Evolutionary conservation across 257 asterid species (phyloP), one percentile per base, ranked within the genome.

Genomic region (Scutellaria minor): DNA sequence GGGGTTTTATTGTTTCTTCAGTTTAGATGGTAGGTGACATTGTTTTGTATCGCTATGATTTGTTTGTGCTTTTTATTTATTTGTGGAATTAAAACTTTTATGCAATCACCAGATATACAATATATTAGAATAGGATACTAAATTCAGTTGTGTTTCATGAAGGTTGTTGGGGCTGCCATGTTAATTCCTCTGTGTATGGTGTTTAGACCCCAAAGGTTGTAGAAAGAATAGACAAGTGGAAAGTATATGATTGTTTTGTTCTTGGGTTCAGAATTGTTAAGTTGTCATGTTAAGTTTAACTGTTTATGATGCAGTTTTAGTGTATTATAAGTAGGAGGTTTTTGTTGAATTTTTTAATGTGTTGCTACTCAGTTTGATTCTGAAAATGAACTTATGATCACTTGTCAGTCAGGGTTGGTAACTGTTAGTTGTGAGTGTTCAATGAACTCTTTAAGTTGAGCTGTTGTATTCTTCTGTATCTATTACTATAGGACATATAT

Each of bases 11-110:
- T 12, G 48, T 62, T 52, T 39, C 66, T 72, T 55, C 72, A 51
- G 76, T 46, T 52, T 40, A 72, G 55, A 83, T 80, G 87, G 85
- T 80, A 78, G 41, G 83, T 51, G 11, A 22, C 8, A 10, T 70
- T 46, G 20, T 4, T 1, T 31, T 9, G 12, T 65, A 9, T 5
- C 68, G 67, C 18, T 15, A 69, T 51, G 46, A 20, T 78, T 72
- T 64, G 53, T 44, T 77, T 39, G 7, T 52, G 24, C 13, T 64
- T 5, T 51, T 55, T 64, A 27, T 13, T 42, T 45, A 51, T 55
- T 76, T 1, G n/a, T n/a, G 55, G 55, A 24, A 6, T 60, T 41
- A 47, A 37, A 48, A 44, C 53, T 55, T 31, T 64, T 39, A 6
- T 55, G 66, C 44, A 48, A 42, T 63, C 37, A 31, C 37, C 5